Evolutionary conservation across 352 stramenopile genomes (phyloP).

Genomic region (Vaucheria bursata): DNA sequence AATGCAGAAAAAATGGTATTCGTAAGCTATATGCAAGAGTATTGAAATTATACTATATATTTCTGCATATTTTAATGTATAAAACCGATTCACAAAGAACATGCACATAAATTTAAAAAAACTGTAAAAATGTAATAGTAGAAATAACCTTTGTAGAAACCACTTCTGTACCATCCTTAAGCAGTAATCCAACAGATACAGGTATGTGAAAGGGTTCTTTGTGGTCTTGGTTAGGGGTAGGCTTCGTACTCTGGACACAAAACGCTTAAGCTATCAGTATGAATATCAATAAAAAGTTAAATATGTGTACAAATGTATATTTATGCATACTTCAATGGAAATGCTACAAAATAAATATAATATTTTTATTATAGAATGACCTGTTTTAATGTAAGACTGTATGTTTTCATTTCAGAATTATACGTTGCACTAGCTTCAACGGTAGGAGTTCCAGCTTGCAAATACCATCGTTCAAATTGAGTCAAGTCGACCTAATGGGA

Average conservation of each 20-base stretch:
- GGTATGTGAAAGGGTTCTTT: constrained; percentile 63
- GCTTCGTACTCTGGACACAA: constrained; percentile 20
- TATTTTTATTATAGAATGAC: too few relatives aligned
- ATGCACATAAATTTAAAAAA: neutral
- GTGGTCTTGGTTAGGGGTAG: constrained; percentile 43
- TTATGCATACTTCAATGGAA: too few relatives aligned
- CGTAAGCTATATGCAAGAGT: too few relatives aligned
- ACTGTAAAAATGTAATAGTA: constrained; percentile 1
- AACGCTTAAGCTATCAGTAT: neutral
- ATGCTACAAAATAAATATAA: too few relatives aligned
- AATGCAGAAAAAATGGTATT: too few relatives aligned
- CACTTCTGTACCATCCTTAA: constrained; percentile 61
- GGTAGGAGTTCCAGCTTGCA: constrained; percentile 61
- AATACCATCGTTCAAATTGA: constrained; percentile 65
- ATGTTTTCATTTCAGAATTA: constrained; percentile 52
- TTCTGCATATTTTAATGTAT: neutral
- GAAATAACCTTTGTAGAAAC: constrained; percentile 42
- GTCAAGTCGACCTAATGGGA: constrained; percentile 24
- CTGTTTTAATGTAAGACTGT: constrained; percentile 59
- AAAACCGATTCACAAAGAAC: neutral
- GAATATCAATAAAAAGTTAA: too few relatives aligned
- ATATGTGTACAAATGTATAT: too few relatives aligned
- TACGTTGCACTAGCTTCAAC: constrained; percentile 57
- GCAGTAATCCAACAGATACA: constrained; percentile 62
- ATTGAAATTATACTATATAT: neutral